Evolutionary conservation across 257 asterid species (phyloP), one percentile per base, ranked within the genome.

Genomic region (Primulina huaijiensis): DNA sequence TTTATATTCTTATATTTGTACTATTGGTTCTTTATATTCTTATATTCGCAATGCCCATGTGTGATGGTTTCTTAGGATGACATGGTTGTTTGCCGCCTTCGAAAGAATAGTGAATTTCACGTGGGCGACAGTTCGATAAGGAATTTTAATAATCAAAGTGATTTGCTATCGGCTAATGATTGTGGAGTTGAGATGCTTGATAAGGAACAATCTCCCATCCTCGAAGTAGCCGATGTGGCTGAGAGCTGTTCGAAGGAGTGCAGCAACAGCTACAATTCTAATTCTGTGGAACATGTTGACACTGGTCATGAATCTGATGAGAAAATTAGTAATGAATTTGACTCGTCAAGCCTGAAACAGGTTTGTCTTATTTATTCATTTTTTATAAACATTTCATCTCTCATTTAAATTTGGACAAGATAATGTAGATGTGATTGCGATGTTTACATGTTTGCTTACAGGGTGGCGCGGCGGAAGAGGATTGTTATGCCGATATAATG

Each of bases 401-500:
- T 6, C 53, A 20, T 19, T 57, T 5, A 35, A 35, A 55, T 34
- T 10, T 7, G 37, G 64, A 52, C 56, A 62, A 56, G 56, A 19
- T 2, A 12, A 3, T 19, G 3, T 29, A 8, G 60, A 19, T 60
- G 31, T 40, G 33, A 53, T 50, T 16, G 57, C 8, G 8, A 50
- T 50, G 7, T 74, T 50, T 17, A 8, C 63, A 11, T 60, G 68
- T 72, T 34, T 56, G 21, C 7, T 72, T 76, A 37, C 85, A 89
- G 96, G 81, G 73, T 68, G 6, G 50, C 23, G 73, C 58, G 2
- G 82, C 75, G 25, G 97, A 84, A 68, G 98, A 90, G 19, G 97
- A 92, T 68, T 92, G 85, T 1, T 90, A 83, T 62, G 96, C 96
- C 0, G 98, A 92, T 75, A 85, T 92, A 74, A 81, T 92, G 95